Percentiles rank a stretch among this genome's conserved stretches.
Evolutionary conservation across 352 stramenopile genomes (phyloP).

Genomic region (Salisapilia sapeloensis): DNA sequence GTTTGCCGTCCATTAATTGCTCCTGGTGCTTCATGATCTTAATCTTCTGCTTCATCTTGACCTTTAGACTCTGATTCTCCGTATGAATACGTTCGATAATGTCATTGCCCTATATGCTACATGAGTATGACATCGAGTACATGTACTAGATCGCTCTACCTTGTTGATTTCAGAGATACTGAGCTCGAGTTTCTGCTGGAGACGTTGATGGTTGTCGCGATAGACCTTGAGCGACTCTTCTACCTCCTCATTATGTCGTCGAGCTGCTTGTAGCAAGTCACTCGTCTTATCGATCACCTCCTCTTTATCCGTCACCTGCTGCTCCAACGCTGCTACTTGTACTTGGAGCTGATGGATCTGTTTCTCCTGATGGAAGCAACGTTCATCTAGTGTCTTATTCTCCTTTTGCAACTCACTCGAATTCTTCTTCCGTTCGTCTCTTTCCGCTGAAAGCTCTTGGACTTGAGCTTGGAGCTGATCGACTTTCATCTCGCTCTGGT

Average conservation of each 20-base stretch:
- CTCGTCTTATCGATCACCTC: constrained; percentile 55
- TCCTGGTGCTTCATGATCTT: constrained; percentile 86
- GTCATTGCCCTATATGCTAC: constrained; percentile 48
- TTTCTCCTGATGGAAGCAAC: constrained; percentile 71
- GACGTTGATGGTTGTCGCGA: constrained; percentile 58
- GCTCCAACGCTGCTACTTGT: constrained; percentile 37
- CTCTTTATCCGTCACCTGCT: constrained; percentile 68
- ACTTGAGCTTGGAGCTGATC: constrained; percentile 46
- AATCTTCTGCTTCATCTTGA: constrained; percentile 75
- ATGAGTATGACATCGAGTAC: neutral
- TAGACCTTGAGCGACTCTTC: constrained; percentile 81
- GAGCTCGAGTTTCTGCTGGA: constrained; percentile 79
- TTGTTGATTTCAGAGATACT: constrained; percentile 87
- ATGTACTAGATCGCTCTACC: constrained; percentile 12
- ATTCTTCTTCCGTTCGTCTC: constrained; percentile 15
- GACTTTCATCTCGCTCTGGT: constrained; percentile 63
- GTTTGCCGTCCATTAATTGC: constrained; percentile 63
- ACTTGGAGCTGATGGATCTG: constrained; percentile 63
- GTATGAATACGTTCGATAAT: constrained; percentile 82
- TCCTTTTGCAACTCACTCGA: constrained; percentile 34
- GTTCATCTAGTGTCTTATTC: constrained; percentile 74
- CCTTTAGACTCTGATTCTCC: constrained; percentile 56
- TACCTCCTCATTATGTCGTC: constrained; percentile 61
- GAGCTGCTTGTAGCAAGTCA: constrained; percentile 41
- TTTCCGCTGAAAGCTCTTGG: constrained; percentile 32